Conservation (phyloP, 768 basidiomycete species). For the Termitomyces sp. region DNA sequence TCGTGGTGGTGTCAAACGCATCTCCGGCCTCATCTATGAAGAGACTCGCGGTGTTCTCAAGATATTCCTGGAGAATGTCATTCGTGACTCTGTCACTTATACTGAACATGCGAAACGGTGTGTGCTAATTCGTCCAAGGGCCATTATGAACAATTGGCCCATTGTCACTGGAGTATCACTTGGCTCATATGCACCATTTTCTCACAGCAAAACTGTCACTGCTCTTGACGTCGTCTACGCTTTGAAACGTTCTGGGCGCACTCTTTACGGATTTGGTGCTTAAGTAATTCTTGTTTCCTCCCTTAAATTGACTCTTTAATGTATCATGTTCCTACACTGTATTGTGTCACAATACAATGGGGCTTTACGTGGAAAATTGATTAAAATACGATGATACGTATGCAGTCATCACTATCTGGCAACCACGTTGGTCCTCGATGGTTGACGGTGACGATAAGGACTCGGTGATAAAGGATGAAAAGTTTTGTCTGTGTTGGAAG, state of each 20-base stretch:
- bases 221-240: constrained; percentile 81
- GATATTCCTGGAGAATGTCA: constrained; percentile 61
- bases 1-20: constrained; percentile 81
- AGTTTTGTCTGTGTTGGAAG: background rate
- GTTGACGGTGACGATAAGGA: constrained; percentile 10
- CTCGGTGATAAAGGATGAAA: constrained; percentile 14
- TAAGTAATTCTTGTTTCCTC: constrained; percentile 22
- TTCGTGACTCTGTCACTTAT: constrained; percentile 51
- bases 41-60: constrained; percentile 81
- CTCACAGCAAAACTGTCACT: constrained; percentile 69
- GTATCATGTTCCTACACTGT: background rate
- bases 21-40: constrained; percentile 71
- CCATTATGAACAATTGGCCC: background rate
- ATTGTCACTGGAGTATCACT: background rate
- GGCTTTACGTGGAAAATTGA: background rate
- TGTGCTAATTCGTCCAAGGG: constrained; percentile 8
- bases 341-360: background rate
- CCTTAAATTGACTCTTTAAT: background rate
- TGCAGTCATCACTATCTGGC: background rate
- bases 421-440: background rate
- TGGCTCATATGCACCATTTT: constrained; percentile 8
- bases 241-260: constrained; percentile 69
- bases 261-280: constrained; percentile 80
- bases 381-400: background rate
- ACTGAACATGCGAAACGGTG: constrained; percentile 88